Base-by-base conservation (phyloP, 73 alveolate species). In the Paramecium pentaurelia region DNA sequence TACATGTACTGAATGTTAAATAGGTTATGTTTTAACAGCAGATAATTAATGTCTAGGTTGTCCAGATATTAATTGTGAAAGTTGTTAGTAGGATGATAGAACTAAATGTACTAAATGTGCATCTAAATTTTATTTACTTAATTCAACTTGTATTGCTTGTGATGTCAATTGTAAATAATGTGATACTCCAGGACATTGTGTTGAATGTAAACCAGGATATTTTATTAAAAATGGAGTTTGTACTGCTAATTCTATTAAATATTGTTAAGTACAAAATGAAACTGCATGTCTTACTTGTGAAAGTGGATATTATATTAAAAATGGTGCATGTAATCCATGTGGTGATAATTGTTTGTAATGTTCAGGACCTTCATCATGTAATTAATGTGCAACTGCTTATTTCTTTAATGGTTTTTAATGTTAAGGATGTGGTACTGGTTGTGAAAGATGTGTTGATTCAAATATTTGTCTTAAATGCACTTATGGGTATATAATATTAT, bases 51-150 rank as follows among this genome's bases (percentile, higher is more conserved):
- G 91, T 80, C 45, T 80, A 12, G 91, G 91, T 40, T 80, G 91
- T 80, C 91, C 91, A 20, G 91, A 80, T 11, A 80, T 80, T 7
- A 80, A 80, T 80, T 80, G 91, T 49, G 30, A 44, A 38, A 36
- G 32, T 44, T 80, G 91, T 49, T 7, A 27, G 1, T 25, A 12
- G 28, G 47, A 34, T 3, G 91, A 80, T 47, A 42, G 20, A 18
- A 80, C 47, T 45, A 45, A 42, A 47, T 80, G 91, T 44, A 80
- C 73, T 44, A n/a, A 27, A 40, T 80, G 91, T 49, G 75, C 47
- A 45, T 10, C 77, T 3, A 64, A 36, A 12, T 80, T n/a, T 80
- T 80, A 80, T 47, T 44, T 44, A 28, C 34, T 45, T 20, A 27
- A 25, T 45, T 27, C n/a, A 18, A 80, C 91, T 12, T 80, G 91